Conservation (phyloP, 805 yeast genomes). For the Myxozyma neotropica region DNA sequence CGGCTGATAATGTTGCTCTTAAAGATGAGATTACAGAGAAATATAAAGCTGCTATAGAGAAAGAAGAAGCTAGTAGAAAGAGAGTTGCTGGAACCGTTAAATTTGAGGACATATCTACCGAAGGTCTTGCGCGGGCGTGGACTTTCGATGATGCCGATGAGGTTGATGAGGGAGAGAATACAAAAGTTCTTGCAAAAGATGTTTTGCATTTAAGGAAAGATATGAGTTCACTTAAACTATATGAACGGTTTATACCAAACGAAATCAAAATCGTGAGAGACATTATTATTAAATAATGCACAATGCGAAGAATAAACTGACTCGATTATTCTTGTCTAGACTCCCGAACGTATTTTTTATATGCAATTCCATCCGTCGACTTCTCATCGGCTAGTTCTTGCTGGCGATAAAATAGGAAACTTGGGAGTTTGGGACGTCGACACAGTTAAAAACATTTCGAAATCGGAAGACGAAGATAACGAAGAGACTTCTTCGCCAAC, state of each 20-base stretch:
- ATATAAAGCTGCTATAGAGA: constrained; percentile 37
- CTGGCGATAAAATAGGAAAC: constrained; percentile 88
- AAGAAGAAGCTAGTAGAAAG: constrained; percentile 47
- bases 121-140: constrained; percentile 19
- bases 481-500: constrained; percentile 42
- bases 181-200: constrained; percentile 35
- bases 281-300: background rate
- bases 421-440: constrained; percentile 86
- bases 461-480: constrained; percentile 39
- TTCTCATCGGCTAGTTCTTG: constrained; percentile 65
- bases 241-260: constrained; percentile 63
- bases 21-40: constrained; percentile 42
- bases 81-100: constrained; percentile 69
- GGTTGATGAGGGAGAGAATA: constrained; percentile 27
- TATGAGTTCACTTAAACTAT: constrained; percentile 54
- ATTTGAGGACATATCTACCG: constrained; percentile 54
- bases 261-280: constrained; percentile 62
- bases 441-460: constrained; percentile 41
- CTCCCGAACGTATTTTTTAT: constrained; percentile 69
- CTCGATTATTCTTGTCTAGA: constrained; percentile 20
- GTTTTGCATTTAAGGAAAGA: constrained; percentile 56
- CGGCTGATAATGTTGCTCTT: constrained; percentile 53
- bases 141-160: constrained; percentile 24
- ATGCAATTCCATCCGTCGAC: constrained; percentile 75
- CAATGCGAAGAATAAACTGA: no score